Evolutionary conservation across 805 yeast species (phyloP).

Genomic region (Yamadazyma tumulicola): DNA sequence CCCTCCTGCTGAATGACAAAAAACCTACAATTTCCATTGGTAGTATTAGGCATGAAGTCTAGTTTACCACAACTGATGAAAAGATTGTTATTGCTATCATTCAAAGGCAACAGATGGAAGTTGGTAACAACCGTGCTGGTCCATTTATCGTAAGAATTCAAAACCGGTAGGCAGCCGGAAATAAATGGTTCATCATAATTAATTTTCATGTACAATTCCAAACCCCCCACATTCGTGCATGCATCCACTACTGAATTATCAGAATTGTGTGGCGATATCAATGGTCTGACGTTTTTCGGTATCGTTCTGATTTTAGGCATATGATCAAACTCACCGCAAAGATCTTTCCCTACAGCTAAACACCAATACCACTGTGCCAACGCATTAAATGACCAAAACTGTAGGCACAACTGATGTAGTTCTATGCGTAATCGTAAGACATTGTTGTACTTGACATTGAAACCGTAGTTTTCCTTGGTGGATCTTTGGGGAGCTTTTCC

Average conservation of each 20-base stretch:
- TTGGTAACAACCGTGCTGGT: constrained; percentile 16
- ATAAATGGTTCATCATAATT: constrained; percentile 32
- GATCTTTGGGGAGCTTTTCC: constrained; percentile 37
- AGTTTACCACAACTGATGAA: constrained; percentile 12
- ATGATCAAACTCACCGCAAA: constrained; percentile 22
- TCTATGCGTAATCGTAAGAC: constrained; percentile 37
- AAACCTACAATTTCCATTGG: constrained; percentile 15
- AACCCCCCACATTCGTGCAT: neutral
- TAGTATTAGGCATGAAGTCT: constrained; percentile 2
- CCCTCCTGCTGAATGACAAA: constrained; percentile 28
- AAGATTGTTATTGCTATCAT: constrained; percentile 9
- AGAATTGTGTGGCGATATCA: neutral
- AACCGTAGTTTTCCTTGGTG: constrained; percentile 21
- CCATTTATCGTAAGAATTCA: constrained; percentile 41
- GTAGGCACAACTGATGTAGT: constrained; percentile 33
- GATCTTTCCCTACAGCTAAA: constrained; percentile 32
- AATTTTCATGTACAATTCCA: neutral
- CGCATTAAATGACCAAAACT: constrained; percentile 40
- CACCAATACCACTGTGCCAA: constrained; percentile 38
- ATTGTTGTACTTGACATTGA: constrained; percentile 29
- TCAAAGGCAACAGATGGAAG: constrained; percentile 4
- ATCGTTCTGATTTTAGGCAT: constrained; percentile 20
- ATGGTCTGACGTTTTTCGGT: constrained; percentile 4
- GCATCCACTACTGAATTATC: neutral
- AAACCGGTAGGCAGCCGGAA: constrained; percentile 33